A percentile compares a stretch with the other conserved stretches of the same genome.
These are phyloP conservation scores for Candida silvicultrix DNA, from an alignment of 805 yeast genomes.

Conservation along the genomic window DNA sequence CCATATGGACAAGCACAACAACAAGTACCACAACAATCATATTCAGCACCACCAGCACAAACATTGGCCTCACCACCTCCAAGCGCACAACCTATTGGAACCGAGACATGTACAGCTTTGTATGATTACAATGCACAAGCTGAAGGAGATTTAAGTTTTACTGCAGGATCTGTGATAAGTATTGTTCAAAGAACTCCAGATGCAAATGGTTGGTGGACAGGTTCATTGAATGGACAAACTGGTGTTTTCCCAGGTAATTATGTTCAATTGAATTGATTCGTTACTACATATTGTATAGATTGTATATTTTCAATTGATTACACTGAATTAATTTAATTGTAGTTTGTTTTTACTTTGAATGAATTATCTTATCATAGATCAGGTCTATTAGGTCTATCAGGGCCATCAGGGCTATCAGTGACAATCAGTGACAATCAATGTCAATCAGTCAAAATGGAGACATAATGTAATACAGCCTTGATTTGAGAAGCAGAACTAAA, in stretches of 20 bases:
- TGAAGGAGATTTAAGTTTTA: constrained; percentile 81
- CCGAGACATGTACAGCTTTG: constrained; percentile 76
- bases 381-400: too few relatives aligned
- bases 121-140: constrained; percentile 93
- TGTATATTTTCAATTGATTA: too few relatives aligned
- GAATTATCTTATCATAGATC: too few relatives aligned
- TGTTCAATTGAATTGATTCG: constrained; percentile 66
- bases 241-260: constrained; percentile 97
- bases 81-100: constrained; percentile 28
- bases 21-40: constrained; percentile 27
- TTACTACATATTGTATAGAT: too few relatives aligned
- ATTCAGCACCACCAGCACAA: constrained; percentile 29
- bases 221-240: constrained; percentile 70
- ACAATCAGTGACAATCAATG: too few relatives aligned
- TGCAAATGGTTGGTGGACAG: constrained; percentile 98
- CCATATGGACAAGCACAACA: constrained; percentile 13
- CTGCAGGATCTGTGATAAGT: constrained; percentile 83
- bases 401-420: too few relatives aligned
- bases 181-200: constrained; percentile 78
- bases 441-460: too few relatives aligned
- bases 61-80: constrained; percentile 16
- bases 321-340: too few relatives aligned
- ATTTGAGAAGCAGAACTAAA: too few relatives aligned
- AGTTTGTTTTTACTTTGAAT: too few relatives aligned
- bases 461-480: too few relatives aligned